Percentiles rank a stretch among this genome's conserved stretches.
Conservation (phyloP, 2,329 filamentous ascomycete species). For the Tolypocladium tropicale region DNA sequence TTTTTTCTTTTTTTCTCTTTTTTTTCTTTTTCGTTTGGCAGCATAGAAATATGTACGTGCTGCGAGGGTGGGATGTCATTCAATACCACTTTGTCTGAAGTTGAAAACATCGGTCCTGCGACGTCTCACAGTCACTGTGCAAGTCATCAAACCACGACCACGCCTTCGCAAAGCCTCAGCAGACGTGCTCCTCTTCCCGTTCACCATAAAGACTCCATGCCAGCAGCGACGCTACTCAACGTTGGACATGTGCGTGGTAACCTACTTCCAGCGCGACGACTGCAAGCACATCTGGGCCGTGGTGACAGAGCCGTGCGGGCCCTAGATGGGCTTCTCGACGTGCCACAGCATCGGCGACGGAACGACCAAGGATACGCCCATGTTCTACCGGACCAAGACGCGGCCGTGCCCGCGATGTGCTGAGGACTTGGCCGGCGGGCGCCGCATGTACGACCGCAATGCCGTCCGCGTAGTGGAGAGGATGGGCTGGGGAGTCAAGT, state of each 20-base stretch:
- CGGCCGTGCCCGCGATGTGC: constrained; percentile 32
- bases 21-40: too few species aligned
- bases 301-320: constrained; percentile 35
- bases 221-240: background rate
- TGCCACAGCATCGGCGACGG: constrained; percentile 33
- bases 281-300: constrained; percentile 44
- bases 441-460: constrained; percentile 34
- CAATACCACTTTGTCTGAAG: background rate
- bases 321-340: constrained; percentile 38
- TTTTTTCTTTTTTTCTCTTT: too few species aligned
- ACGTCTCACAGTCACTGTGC: background rate
- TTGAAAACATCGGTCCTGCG: background rate
- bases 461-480: constrained; percentile 32
- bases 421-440: constrained; percentile 12
- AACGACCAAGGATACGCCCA: constrained; percentile 23
- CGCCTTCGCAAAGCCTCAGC: background rate
- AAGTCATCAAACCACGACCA: background rate
- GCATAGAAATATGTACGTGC: background rate
- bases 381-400: constrained; percentile 22
- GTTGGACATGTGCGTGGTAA: constrained; percentile 35
- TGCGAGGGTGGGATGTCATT: background rate
- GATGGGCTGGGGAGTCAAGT: constrained; percentile 33
- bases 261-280: constrained; percentile 34
- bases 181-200: background rate
- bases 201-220: background rate